phyloP scores from a whole-genome alignment of 202 grass and related monocot genomes.

The Saccharum hybrid region DNA sequence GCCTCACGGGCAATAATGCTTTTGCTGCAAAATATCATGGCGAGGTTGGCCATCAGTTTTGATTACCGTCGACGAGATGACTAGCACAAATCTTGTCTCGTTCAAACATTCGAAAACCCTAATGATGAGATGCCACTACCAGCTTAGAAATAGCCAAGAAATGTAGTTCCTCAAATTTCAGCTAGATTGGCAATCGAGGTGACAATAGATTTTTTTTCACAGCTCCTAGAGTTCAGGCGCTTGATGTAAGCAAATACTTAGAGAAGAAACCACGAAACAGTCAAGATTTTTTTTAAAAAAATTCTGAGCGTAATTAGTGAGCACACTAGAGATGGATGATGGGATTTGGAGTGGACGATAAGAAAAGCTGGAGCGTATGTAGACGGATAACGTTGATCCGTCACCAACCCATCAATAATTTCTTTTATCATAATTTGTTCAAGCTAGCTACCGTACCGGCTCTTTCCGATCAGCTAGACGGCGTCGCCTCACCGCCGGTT shows the following conservation, averaged over 20 bases:
- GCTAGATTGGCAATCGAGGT: no score
- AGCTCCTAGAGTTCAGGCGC: no score
- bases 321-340: no score
- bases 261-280: not conserved
- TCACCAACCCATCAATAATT: conserved; percentile 49
- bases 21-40: conserved; percentile 18
- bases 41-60: not conserved
- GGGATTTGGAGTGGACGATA: not conserved
- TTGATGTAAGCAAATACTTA: no score
- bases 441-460: not conserved
- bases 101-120: not conserved
- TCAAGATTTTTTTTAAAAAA: no score
- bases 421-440: not conserved
- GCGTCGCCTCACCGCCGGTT: conserved; percentile 29
- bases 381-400: conserved; percentile 39
- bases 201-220: no score
- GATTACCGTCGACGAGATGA: not conserved
- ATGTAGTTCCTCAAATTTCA: no score
- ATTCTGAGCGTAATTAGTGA: no score
- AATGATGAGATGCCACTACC: not conserved
- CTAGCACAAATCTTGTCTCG: not conserved
- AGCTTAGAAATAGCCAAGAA: not conserved
- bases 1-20: conserved; percentile 23
- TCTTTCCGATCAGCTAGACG: not conserved
- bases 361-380: not conserved